Percentiles rank a stretch among this genome's conserved stretches.
Evolutionary conservation across 2,329 filamentous ascomycete genomes (phyloP).

Genomic region (Colletotrichum truncatum): DNA sequence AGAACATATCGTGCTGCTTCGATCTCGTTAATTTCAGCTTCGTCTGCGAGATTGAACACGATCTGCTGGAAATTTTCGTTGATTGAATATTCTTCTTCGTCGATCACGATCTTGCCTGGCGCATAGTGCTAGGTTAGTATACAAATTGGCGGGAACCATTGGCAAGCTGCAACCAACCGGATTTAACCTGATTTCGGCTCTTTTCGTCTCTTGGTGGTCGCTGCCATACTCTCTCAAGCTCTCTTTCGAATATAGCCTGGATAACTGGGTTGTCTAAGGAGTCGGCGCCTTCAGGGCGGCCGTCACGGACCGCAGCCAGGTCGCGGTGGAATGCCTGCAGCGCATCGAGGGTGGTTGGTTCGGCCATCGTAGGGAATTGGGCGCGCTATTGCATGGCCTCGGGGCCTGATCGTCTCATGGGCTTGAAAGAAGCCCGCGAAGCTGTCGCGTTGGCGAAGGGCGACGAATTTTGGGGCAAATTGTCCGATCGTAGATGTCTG

Average conservation of each 20-base stretch:
- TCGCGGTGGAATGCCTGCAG: constrained; percentile 89
- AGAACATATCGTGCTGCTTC: constrained; percentile 82
- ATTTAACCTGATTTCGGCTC: constrained; percentile 76
- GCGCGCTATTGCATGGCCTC: constrained; percentile 56
- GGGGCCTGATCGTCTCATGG: constrained; percentile 20
- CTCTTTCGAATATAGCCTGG: constrained; percentile 74
- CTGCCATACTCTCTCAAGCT: constrained; percentile 77
- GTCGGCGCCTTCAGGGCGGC: constrained; percentile 67
- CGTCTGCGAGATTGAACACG: constrained; percentile 83
- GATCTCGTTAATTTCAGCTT: constrained; percentile 89
- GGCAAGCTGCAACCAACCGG: constrained; percentile 58
- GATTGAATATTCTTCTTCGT: constrained; percentile 78
- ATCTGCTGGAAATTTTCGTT: constrained; percentile 90
- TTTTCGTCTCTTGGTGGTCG: constrained; percentile 78
- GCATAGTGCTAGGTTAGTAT: constrained; percentile 33
- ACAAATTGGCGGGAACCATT: neutral
- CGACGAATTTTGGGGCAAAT: neutral
- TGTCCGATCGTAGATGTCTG: constrained; percentile 12
- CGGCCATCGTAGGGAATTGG: constrained; percentile 69
- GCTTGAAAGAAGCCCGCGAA: constrained; percentile 21
- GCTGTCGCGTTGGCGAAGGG: constrained; percentile 20
- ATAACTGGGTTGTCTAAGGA: constrained; percentile 77
- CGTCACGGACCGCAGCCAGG: constrained; percentile 79
- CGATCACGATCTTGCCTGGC: constrained; percentile 78
- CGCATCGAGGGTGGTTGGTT: constrained; percentile 76